phyloP scores from a whole-genome alignment of 106 monocot genomes.

The Agapanthus africanus region DNA sequence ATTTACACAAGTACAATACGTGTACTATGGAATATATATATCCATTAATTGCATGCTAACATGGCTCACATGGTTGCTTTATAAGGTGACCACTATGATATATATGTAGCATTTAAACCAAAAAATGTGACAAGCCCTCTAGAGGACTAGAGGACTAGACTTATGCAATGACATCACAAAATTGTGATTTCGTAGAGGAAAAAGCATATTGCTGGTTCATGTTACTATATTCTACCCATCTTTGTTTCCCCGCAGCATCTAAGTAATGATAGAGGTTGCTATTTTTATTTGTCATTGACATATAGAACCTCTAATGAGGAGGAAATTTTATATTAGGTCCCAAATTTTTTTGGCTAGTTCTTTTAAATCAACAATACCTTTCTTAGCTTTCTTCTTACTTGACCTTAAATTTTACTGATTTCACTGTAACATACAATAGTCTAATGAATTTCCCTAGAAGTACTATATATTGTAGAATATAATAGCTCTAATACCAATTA shows the following conservation, averaged over 20 bases:
- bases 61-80: constrained; percentile 8
- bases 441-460: too few relatives aligned
- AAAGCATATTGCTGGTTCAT: constrained; percentile 6
- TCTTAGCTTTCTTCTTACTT: too few relatives aligned
- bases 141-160: neutral
- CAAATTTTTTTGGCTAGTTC: too few relatives aligned
- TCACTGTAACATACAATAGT: too few relatives aligned
- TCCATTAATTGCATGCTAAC: constrained; percentile 11
- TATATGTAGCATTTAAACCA: neutral
- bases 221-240: constrained; percentile 2
- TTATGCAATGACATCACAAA: neutral
- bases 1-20: neutral
- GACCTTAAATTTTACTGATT: too few relatives aligned
- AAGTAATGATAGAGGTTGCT: neutral
- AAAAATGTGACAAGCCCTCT: neutral
- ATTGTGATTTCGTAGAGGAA: neutral
- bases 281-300: too few relatives aligned
- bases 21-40: neutral
- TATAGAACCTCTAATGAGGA: too few relatives aligned
- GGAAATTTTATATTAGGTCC: too few relatives aligned
- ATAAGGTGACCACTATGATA: neutral
- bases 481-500: too few relatives aligned
- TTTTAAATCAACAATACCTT: too few relatives aligned
- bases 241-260: neutral
- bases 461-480: too few relatives aligned